Percentiles rank a stretch among this genome's conserved stretches.
phyloP scores from a whole-genome alignment of 352 stramenopile species.

The Blastocystis sp. region DNA sequence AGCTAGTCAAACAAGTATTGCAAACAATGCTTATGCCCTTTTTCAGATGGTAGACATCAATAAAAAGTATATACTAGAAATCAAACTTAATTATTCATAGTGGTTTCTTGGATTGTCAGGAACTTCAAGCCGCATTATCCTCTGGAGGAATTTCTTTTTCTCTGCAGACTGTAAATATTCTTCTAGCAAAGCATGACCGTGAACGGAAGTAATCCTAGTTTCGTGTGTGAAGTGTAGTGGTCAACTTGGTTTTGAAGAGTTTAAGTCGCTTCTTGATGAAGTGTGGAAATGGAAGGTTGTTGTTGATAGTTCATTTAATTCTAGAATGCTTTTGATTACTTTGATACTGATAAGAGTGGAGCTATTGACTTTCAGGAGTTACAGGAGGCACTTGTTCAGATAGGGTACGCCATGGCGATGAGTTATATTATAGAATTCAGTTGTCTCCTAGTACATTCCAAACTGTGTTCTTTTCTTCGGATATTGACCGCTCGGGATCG shows the following conservation, averaged over 20 bases:
- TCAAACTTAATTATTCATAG: background rate
- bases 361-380: conserved; percentile 54
- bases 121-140: conserved; percentile 30
- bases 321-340: conserved; percentile 40
- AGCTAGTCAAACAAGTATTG: conserved; percentile 38
- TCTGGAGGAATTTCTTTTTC: conserved; percentile 41
- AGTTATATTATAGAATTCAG: background rate
- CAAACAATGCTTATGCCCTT: conserved; percentile 46
- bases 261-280: conserved; percentile 46
- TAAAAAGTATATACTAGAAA: background rate
- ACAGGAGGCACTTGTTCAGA: conserved; percentile 40
- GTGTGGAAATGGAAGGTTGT: conserved; percentile 50
- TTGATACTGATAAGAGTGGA: conserved; percentile 36
- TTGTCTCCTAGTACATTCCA: conserved; percentile 36
- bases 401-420: background rate
- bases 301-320: background rate
- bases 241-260: conserved; percentile 48
- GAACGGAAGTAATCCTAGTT: background rate
- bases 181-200: conserved; percentile 37
- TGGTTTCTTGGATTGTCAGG: conserved; percentile 59
- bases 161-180: conserved; percentile 49
- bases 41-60: conserved; percentile 54
- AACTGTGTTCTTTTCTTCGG: conserved; percentile 46
- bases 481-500: conserved; percentile 41
- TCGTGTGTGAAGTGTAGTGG: background rate